These are phyloP conservation scores for Primulina huaijiensis DNA, from an alignment of 257 asterid genomes.

Conservation along the genomic window DNA sequence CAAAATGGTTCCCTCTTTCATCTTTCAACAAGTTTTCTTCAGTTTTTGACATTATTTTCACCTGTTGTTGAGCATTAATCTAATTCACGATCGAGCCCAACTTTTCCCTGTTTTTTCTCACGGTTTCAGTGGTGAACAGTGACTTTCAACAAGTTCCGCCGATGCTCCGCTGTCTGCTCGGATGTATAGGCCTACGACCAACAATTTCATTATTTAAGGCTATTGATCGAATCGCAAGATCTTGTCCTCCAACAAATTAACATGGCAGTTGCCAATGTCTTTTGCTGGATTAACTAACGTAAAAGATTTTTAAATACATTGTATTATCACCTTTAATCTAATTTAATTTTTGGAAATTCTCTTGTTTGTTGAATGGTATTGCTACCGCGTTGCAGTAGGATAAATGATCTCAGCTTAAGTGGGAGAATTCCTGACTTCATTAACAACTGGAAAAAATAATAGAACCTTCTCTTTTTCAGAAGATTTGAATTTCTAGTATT, in stretches of 20 bases:
- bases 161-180: too few species aligned
- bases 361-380: constrained; percentile 19
- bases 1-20: too few species aligned
- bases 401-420: constrained; percentile 68
- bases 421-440: constrained; percentile 74
- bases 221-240: constrained; percentile 52
- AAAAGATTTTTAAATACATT: constrained; percentile 61
- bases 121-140: too few species aligned
- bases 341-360: constrained; percentile 4
- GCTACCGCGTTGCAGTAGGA: constrained; percentile 54
- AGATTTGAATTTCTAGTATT: too few species aligned
- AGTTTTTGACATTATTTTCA: too few species aligned
- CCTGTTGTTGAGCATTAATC: too few species aligned
- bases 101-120: too few species aligned
- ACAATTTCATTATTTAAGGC: constrained; percentile 18
- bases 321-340: constrained; percentile 18
- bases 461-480: too few species aligned
- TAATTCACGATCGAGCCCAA: too few species aligned
- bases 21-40: too few species aligned
- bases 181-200: constrained; percentile 7
- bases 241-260: constrained; percentile 69
- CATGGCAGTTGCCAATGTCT: constrained; percentile 61
- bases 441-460: constrained; percentile 54
- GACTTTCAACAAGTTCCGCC: too few species aligned
- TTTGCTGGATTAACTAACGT: constrained; percentile 55